Conservation (phyloP, 1,139 yeast species). For the Suhomyces wounanorum region DNA sequence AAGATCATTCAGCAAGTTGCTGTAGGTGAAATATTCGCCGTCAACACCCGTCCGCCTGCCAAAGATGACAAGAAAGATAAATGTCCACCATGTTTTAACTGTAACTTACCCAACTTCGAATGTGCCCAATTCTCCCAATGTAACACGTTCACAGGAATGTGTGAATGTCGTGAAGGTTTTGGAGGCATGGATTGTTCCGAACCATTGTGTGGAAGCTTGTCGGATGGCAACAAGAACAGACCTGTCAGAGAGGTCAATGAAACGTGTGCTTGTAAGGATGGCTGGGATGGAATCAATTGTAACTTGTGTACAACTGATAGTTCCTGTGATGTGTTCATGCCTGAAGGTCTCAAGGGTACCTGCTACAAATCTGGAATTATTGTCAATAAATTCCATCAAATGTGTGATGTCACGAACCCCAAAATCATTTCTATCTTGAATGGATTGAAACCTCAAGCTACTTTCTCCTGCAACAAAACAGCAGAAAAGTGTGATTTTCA, state of each 20-base stretch:
- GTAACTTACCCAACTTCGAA: conserved; percentile 86
- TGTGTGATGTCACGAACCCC: conserved; percentile 91
- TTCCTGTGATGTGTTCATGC: conserved; percentile 85
- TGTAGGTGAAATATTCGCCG: conserved; percentile 30
- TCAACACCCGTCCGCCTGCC: conserved; percentile 11
- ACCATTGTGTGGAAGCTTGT: conserved; percentile 84
- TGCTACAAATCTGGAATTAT: conserved; percentile 88
- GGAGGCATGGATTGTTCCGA: conserved; percentile 91
- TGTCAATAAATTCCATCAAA: conserved; percentile 79
- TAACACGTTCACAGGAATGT: conserved; percentile 83
- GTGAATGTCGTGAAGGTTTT: conserved; percentile 90
- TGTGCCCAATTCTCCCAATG: conserved; percentile 90
- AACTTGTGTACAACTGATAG: conserved; percentile 72
- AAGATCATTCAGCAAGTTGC: conserved; percentile 28
- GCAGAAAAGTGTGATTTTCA: conserved; percentile 78
- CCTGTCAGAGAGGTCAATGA: conserved; percentile 54
- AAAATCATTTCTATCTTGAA: conserved; percentile 78
- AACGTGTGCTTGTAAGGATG: conserved; percentile 71
- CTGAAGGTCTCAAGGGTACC: conserved; percentile 83
- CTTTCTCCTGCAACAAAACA: conserved; percentile 81
- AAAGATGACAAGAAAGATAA: conserved; percentile 33
- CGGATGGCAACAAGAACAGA: conserved; percentile 64
- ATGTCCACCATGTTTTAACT: conserved; percentile 90
- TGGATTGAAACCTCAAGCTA: conserved; percentile 87
- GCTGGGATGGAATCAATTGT: conserved; percentile 96